Evolutionary conservation across 768 basidiomycete genomes (phyloP).

Genomic region (Coprinellus aureogranulatus): DNA sequence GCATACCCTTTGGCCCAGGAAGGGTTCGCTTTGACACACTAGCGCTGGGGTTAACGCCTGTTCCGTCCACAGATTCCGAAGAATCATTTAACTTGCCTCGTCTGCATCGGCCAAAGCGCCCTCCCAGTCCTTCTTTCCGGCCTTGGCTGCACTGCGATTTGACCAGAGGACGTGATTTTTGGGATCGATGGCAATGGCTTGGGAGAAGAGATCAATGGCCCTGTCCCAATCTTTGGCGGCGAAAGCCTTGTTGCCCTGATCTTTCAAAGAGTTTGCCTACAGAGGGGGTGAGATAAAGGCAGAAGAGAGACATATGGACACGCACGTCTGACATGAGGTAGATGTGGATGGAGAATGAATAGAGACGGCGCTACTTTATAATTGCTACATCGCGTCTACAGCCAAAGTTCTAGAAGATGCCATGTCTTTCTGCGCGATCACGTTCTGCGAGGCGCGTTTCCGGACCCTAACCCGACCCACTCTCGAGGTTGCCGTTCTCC

Average conservation of each 20-base stretch:
- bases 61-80: conserved; percentile 1
- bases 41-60: background rate
- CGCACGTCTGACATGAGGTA: conserved; percentile 41
- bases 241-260: conserved; percentile 94
- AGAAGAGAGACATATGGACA: conserved; percentile 5
- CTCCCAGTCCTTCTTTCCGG: conserved; percentile 77
- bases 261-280: conserved; percentile 68
- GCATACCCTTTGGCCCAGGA: conserved; percentile 89
- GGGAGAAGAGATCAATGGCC: conserved; percentile 78
- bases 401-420: conserved; percentile 33
- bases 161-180: conserved; percentile 88
- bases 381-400: conserved; percentile 6
- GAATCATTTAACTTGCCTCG: conserved; percentile 52
- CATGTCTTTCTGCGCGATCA: conserved; percentile 23
- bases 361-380: conserved; percentile 14
- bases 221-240: conserved; percentile 87
- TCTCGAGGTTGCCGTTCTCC: background rate
- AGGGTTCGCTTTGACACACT: conserved; percentile 81
- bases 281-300: background rate
- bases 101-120: conserved; percentile 86
- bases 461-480: background rate
- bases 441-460: conserved; percentile 12
- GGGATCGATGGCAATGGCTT: conserved; percentile 81
- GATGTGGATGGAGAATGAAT: conserved; percentile 8
- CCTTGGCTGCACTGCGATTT: conserved; percentile 87